phyloP scores from a whole-genome alignment of 2,329 filamentous ascomycete genomes.

The Neoarthrinium moseri region DNA sequence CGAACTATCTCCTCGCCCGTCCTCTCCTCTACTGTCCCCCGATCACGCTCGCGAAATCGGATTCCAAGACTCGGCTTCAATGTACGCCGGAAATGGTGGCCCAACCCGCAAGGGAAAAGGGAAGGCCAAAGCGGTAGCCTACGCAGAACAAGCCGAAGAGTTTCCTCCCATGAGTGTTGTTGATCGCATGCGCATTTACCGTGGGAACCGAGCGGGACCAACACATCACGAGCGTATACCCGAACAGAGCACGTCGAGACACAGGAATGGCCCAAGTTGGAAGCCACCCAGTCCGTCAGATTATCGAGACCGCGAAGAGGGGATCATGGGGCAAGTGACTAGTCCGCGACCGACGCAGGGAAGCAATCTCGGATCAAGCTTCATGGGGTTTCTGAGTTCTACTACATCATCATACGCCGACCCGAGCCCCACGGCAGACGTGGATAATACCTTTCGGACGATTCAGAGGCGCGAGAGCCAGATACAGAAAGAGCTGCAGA shows the following conservation, averaged over 20 bases:
- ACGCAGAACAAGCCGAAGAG: conserved; percentile 13
- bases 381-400: conserved; percentile 26
- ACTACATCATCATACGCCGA: not conserved
- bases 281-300: conserved; percentile 18
- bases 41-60: conserved; percentile 10
- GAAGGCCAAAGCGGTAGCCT: conserved; percentile 22
- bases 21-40: conserved; percentile 22
- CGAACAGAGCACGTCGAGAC: conserved; percentile 1
- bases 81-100: not conserved
- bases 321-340: not conserved
- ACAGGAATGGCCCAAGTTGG: conserved; percentile 15
- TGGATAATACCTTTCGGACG: conserved; percentile 26
- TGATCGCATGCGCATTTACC: conserved; percentile 11
- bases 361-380: conserved; percentile 16
- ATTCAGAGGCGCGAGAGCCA: conserved; percentile 46
- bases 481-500: conserved; percentile 56
- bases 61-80: conserved; percentile 1
- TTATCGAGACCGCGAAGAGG: conserved; percentile 7
- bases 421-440: conserved; percentile 13
- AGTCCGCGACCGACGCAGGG: not conserved
- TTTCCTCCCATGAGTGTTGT: conserved; percentile 12
- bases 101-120: conserved; percentile 11
- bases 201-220: conserved; percentile 3
- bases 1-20: conserved; percentile 28
- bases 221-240: conserved; percentile 1